Conservation (phyloP, 768 basidiomycete species). For the Kockovaella imperatae region DNA sequence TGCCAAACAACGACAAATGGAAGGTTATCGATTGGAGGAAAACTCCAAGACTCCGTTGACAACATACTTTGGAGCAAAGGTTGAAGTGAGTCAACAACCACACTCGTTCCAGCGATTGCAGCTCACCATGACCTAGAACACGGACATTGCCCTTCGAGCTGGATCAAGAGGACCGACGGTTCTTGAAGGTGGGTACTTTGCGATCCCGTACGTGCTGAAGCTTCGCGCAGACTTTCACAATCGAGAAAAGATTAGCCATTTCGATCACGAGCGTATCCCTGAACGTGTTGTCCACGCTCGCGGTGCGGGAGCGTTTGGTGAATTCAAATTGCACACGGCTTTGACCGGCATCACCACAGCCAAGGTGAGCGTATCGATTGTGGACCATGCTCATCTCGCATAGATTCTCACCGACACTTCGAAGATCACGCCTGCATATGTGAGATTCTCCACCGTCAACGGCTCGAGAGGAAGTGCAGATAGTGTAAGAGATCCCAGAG, state of each 20-base stretch:
- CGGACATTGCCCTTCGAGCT: slow-evolving; percentile 41
- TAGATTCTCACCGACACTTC: slow-evolving; percentile 59
- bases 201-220: slow-evolving; percentile 1
- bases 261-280: slow-evolving; percentile 84
- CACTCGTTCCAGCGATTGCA: background rate
- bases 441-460: slow-evolving; percentile 76
- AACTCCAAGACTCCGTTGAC: slow-evolving; percentile 27
- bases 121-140: slow-evolving; percentile 19
- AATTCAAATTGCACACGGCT: slow-evolving; percentile 66
- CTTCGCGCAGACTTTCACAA: slow-evolving; percentile 52
- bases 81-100: slow-evolving; percentile 22
- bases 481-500: slow-evolving; percentile 65
- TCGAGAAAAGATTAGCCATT: slow-evolving; percentile 64
- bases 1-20: slow-evolving; percentile 42
- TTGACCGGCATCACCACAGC: slow-evolving; percentile 67
- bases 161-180: slow-evolving; percentile 58
- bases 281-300: slow-evolving; percentile 56
- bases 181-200: slow-evolving; percentile 46
- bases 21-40: slow-evolving; percentile 21
- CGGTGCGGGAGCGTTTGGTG: slow-evolving; percentile 59
- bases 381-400: background rate
- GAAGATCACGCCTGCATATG: slow-evolving; percentile 66
- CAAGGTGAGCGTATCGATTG: slow-evolving; percentile 20
- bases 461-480: slow-evolving; percentile 77
- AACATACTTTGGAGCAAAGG: slow-evolving; percentile 43